These are phyloP conservation scores for Fusarium denticulatum DNA, from an alignment of 2,329 filamentous ascomycete species.

Conservation along the genomic window DNA sequence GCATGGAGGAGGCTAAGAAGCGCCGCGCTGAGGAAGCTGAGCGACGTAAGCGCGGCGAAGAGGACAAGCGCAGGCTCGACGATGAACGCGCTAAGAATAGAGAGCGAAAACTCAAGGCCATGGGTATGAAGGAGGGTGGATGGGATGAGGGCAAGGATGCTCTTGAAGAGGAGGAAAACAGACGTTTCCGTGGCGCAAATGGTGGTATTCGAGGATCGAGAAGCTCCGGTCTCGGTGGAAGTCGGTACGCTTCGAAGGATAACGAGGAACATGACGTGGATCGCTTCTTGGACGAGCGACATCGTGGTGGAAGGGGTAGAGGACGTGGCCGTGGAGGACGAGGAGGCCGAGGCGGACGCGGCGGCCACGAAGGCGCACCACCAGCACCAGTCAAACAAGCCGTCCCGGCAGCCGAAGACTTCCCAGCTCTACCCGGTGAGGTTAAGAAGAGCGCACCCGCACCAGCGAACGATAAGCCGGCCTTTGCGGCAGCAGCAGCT, in stretches of 20 bases:
- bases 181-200: slow-evolving; percentile 56
- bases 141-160: slow-evolving; percentile 70
- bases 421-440: slow-evolving; percentile 49
- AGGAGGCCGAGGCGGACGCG: slow-evolving; percentile 48
- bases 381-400: slow-evolving; percentile 36
- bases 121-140: slow-evolving; percentile 62
- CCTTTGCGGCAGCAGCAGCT: slow-evolving; percentile 46
- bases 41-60: slow-evolving; percentile 61
- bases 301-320: slow-evolving; percentile 47
- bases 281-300: slow-evolving; percentile 50
- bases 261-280: slow-evolving; percentile 50
- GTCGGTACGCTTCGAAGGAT: slow-evolving; percentile 53
- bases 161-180: slow-evolving; percentile 53
- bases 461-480: slow-evolving; percentile 31
- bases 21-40: slow-evolving; percentile 63
- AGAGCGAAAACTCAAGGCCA: slow-evolving; percentile 68
- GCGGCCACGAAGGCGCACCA: slow-evolving; percentile 38
- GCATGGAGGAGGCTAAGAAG: slow-evolving; percentile 65
- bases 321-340: slow-evolving; percentile 49
- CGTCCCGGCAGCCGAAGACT: slow-evolving; percentile 47
- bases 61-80: slow-evolving; percentile 62
- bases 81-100: slow-evolving; percentile 70
- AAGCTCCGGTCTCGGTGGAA: slow-evolving; percentile 52
- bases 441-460: slow-evolving; percentile 36
- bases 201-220: slow-evolving; percentile 54